These are phyloP conservation scores for Toxoplasma gondii DNA, from an alignment of 169 alveolate genomes.

Conservation along the genomic window DNA sequence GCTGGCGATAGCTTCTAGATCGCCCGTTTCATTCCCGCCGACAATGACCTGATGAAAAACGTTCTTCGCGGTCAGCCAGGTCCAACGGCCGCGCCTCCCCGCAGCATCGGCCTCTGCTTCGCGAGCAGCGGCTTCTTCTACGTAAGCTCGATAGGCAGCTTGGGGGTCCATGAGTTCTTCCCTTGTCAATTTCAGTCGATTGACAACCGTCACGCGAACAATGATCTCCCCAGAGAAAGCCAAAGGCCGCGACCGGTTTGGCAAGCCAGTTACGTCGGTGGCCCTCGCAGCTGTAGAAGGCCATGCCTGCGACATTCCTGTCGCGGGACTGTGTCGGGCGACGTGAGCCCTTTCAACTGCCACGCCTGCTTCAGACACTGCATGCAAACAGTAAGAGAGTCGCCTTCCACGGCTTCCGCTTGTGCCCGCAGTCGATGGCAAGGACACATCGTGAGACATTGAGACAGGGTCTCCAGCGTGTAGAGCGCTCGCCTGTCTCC, in stretches of 20 bases:
- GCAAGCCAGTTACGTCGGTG: neutral
- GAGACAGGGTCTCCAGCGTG: neutral
- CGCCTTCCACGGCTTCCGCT: neutral
- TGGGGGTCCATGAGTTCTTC: neutral
- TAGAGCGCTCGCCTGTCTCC: neutral
- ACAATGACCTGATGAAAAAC: neutral
- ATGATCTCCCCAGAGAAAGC: neutral
- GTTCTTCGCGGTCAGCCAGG: neutral
- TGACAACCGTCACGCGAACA: neutral
- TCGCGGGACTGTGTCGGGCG: neutral
- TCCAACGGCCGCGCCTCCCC: neutral
- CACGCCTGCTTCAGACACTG: neutral
- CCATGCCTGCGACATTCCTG: neutral
- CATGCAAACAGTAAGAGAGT: neutral
- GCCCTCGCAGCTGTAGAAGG: neutral
- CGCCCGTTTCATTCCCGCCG: neutral
- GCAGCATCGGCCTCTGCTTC: neutral
- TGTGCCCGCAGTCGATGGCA: neutral
- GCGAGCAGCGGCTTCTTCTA: neutral
- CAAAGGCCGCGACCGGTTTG: neutral
- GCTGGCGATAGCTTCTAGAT: too few species aligned
- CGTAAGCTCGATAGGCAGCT: neutral
- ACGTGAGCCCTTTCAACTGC: neutral
- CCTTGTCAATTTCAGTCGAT: neutral
- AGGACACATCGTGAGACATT: neutral